Percentiles rank a stretch among this genome's conserved stretches.
Conservation (phyloP, 306 rosid species). For the Cicer judaicum region DNA sequence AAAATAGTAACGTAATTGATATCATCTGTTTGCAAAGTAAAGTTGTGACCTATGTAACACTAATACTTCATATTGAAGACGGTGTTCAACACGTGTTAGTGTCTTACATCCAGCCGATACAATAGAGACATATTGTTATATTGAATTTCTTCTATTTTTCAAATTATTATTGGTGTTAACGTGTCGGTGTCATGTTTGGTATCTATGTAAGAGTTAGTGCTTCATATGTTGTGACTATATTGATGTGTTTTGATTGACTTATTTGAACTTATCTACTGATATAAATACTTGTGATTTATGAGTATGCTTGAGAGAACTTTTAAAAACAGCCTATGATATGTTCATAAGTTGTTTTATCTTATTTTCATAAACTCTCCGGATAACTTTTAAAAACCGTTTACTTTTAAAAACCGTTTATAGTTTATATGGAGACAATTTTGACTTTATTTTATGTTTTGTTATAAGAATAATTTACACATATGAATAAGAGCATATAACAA, state of each 20-base stretch:
- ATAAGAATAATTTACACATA: not conserved
- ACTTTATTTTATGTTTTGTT: not conserved
- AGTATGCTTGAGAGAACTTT: not conserved
- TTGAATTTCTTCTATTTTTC: too few relatives aligned
- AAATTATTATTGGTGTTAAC: too few relatives aligned
- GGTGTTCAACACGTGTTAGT: too few relatives aligned
- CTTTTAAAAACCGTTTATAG: not conserved
- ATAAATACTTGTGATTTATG: not conserved
- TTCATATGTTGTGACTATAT: slow-evolving; percentile 16
- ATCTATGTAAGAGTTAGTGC: too few relatives aligned
- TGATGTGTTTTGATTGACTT: not conserved
- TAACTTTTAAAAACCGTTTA: not conserved
- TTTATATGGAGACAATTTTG: not conserved
- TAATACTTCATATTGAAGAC: too few relatives aligned
- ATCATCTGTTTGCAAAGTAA: slow-evolving; percentile 2
- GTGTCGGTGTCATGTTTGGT: too few relatives aligned
- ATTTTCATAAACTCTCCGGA: not conserved
- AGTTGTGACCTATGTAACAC: too few relatives aligned
- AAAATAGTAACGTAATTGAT: not conserved
- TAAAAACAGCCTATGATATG: not conserved
- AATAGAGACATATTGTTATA: too few relatives aligned
- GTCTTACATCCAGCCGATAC: too few relatives aligned
- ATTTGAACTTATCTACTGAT: not conserved
- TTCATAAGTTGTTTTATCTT: not conserved
- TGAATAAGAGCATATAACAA: not conserved